Evolutionary conservation across 495 filamentous ascomycete species (phyloP), one percentile per base, ranked within the genome.

Genomic region (Durotheca rogersii): DNA sequence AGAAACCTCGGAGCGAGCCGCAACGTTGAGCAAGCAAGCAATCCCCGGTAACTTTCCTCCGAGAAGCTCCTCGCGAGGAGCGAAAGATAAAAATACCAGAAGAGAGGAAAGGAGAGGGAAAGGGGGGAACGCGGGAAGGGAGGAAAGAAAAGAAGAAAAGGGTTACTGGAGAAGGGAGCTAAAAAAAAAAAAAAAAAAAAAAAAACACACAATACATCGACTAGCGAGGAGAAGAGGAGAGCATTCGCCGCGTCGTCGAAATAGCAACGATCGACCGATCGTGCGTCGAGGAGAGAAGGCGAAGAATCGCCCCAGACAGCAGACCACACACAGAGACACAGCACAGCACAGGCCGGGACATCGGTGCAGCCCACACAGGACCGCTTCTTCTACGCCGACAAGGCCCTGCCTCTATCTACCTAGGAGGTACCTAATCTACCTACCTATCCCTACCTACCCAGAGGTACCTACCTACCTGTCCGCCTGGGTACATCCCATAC

Each of bases 1-100:
- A 4, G 23, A 27, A 4, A 9, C 42, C 49, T 58, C 55, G 55
- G 55, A 50, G 49, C 39, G 55, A 58, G 55, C 55, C 55, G 55
- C 49, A 53, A 47, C 19, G 38, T 20, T 58, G 40, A 58, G 55
- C 55, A 58, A 58, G 49, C 55, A 27, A 27, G 9, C 23, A 27
- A 9, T 27, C 4, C 4, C 9, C 23, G 23, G 4, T 27, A 4
- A 4, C 9, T 27, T 27, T 27, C 9, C 9, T 27, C 9, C 4
- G 9, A 27, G 9, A 27, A 27, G 9, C 4, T 4, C 4, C 9
- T 27, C 4, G 9, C 4, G 9, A 4, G 9, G 9, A 27, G 4
- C 4, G 9, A 27, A 4, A 27, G 9, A 27, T 27, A 27, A 27
- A 4, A 27, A 27, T 4, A 9, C 23, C 4, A 27, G 4, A 27